Conservation (phyloP, 495 filamentous ascomycete genomes). For the Penicillium samsonianum region DNA sequence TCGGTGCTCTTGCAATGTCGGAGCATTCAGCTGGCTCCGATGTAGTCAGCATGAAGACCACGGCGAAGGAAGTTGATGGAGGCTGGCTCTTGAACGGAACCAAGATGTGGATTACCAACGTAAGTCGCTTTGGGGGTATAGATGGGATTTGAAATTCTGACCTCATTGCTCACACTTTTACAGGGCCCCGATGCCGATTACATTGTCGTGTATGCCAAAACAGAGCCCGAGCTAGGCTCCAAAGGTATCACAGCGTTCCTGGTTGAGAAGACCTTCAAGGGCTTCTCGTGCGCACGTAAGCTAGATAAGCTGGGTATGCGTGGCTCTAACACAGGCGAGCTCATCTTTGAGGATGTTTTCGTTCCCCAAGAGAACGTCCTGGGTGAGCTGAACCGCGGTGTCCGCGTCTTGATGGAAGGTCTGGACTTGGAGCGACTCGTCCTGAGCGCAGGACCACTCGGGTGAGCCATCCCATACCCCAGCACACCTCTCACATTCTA, state of each 20-base stretch:
- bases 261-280: slow-evolving; percentile 68
- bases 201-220: slow-evolving; percentile 95
- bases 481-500: slow-evolving; percentile 2
- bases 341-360: slow-evolving; percentile 90
- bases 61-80: slow-evolving; percentile 75
- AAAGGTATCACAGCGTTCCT: slow-evolving; percentile 97
- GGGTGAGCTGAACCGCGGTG: slow-evolving; percentile 76
- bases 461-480: slow-evolving; percentile 40
- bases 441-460: slow-evolving; percentile 85
- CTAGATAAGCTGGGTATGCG: slow-evolving; percentile 99
- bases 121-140: slow-evolving; percentile 30
- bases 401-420: slow-evolving; percentile 93
- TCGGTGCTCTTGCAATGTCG: slow-evolving; percentile 94
- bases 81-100: slow-evolving; percentile 86
- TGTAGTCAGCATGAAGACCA: slow-evolving; percentile 93
- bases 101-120: slow-evolving; percentile 99
- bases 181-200: slow-evolving; percentile 88
- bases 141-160: not conserved
- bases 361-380: slow-evolving; percentile 81
- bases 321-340: slow-evolving; percentile 92
- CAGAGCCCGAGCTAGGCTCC: slow-evolving; percentile 72
- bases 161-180: not conserved
- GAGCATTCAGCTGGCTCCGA: slow-evolving; percentile 90
- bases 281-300: slow-evolving; percentile 87
- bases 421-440: slow-evolving; percentile 93